These are phyloP conservation scores for Basipetospora chlamydospora DNA, from an alignment of 2,329 filamentous ascomycete species.

Conservation along the genomic window DNA sequence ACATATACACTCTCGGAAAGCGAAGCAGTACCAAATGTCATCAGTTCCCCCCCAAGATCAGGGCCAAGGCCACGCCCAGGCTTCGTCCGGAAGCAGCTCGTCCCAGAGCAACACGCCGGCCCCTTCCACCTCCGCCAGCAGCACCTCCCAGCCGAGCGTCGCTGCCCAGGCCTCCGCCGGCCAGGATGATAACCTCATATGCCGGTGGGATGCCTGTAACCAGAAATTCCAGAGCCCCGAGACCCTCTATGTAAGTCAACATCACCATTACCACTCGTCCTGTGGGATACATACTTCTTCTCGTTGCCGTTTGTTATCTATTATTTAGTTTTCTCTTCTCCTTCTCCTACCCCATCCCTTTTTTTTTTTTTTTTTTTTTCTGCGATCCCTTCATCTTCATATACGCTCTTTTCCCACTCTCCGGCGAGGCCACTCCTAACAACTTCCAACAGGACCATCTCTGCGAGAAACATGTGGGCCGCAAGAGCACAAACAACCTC, in stretches of 20 bases:
- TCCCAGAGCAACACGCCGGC: conserved; percentile 40
- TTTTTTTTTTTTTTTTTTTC: too few species aligned
- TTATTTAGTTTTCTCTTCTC: too few species aligned
- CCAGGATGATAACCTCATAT: conserved; percentile 43
- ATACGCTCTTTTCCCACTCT: too few species aligned
- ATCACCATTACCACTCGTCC: not conserved
- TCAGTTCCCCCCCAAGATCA: conserved; percentile 7
- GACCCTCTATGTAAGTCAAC: conserved; percentile 40
- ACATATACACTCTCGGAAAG: not conserved
- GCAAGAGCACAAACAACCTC: conserved; percentile 98
- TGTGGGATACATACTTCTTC: not conserved
- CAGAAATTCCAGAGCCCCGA: conserved; percentile 44
- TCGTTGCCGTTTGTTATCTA: too few species aligned
- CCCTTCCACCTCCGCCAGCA: conserved; percentile 32
- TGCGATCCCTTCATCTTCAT: too few species aligned
- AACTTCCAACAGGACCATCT: conserved; percentile 91
- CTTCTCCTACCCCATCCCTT: too few species aligned
- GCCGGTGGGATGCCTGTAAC: conserved; percentile 45
- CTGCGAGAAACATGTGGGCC: conserved; percentile 93
- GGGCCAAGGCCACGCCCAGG: conserved; percentile 5
- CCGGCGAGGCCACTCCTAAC: not conserved
- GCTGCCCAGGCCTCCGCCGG: conserved; percentile 7
- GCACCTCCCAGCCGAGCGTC: conserved; percentile 26
- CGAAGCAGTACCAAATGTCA: too few species aligned
- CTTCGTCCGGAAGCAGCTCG: conserved; percentile 21